A percentile compares a stretch with the other conserved stretches of the same genome.
phyloP scores from a whole-genome alignment of 148 eudicot genomes.

The Chenopodium quinoa region DNA sequence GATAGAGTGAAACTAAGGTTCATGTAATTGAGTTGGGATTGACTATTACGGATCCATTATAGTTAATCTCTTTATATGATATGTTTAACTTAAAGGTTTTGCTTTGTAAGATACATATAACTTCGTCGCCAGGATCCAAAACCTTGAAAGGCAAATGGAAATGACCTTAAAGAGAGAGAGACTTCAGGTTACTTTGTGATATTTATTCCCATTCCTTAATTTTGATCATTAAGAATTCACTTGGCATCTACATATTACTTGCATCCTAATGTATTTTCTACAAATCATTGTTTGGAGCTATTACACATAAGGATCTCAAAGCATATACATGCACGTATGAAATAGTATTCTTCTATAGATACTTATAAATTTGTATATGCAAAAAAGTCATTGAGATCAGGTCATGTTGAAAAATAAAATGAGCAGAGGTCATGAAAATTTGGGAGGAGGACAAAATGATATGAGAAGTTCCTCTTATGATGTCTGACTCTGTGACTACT shows the following conservation, averaged over 20 bases:
- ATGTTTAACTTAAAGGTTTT: background rate
- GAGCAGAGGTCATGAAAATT: conserved; percentile 50
- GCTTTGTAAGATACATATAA: background rate
- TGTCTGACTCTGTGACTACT: conserved; percentile 50
- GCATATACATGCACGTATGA: background rate
- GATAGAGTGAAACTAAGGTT: background rate
- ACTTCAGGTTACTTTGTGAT: conserved; percentile 48
- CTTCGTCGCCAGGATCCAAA: conserved; percentile 41
- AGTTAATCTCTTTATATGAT: background rate
- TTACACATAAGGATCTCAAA: background rate
- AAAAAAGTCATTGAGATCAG: conserved; percentile 61
- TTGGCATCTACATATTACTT: background rate
- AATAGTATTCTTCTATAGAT: background rate
- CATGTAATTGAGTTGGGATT: no score
- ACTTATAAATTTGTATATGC: background rate
- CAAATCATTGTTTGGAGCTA: background rate
- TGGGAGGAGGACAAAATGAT: conserved; percentile 52
- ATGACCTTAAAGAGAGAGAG: conserved; percentile 59
- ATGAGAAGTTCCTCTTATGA: conserved; percentile 53
- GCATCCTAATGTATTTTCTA: background rate
- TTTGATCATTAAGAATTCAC: background rate
- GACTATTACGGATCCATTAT: background rate
- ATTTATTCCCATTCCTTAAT: no score
- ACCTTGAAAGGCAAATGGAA: conserved; percentile 60
- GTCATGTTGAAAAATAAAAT: conserved; percentile 45